Conservation (phyloP, 83 land plant genomes). For the Picea abies region DNA sequence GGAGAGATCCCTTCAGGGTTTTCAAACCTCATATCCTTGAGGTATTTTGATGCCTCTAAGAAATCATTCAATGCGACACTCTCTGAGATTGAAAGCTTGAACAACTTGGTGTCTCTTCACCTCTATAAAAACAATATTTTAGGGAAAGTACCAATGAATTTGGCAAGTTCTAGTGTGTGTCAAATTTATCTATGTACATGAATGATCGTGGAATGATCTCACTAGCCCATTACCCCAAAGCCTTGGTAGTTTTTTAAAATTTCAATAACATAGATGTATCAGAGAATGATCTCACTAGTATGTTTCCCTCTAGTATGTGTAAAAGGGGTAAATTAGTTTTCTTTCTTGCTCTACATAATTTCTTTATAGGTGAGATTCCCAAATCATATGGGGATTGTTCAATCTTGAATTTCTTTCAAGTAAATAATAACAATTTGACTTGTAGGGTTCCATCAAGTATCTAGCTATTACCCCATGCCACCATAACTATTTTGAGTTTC, state of each 20-base stretch:
- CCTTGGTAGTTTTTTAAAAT: conserved; percentile 5
- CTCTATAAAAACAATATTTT: conserved; percentile 49
- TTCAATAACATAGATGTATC: conserved; percentile 9
- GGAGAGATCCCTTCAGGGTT: too few relatives aligned
- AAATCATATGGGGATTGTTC: too few relatives aligned
- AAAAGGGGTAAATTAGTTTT: too few relatives aligned
- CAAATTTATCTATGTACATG: conserved; percentile 38
- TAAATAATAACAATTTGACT: too few relatives aligned
- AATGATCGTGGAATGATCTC: conserved; percentile 52
- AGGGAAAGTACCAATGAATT: conserved; percentile 45
- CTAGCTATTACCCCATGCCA: too few relatives aligned
- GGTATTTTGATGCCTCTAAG: conserved; percentile 25
- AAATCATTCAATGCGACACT: not conserved
- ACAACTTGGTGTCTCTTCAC: conserved; percentile 26
- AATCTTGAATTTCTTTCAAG: too few relatives aligned
- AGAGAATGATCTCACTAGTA: too few relatives aligned
- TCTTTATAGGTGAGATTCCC: too few relatives aligned
- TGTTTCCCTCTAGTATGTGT: too few relatives aligned
- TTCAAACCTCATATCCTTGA: conserved; percentile 23
- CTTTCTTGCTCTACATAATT: too few relatives aligned
- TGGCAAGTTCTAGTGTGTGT: conserved; percentile 42
- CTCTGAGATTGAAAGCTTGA: not conserved
- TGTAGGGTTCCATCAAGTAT: too few relatives aligned
- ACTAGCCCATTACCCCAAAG: conserved; percentile 37
- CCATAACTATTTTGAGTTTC: too few relatives aligned